phyloP scores from a whole-genome alignment of 352 stramenopile species.

The Phytophthora vignae region DNA sequence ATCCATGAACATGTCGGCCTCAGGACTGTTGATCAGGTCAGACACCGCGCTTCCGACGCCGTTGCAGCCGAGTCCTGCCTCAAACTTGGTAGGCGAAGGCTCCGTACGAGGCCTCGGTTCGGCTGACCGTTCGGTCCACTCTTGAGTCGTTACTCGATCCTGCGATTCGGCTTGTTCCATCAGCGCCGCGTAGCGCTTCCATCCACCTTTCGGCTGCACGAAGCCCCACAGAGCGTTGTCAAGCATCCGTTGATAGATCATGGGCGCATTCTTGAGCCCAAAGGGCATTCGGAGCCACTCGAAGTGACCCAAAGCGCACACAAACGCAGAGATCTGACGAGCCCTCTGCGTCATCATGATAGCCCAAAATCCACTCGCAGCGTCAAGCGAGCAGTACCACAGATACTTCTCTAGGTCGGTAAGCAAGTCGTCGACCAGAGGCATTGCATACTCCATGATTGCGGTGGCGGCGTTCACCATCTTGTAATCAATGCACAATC shows the following conservation, averaged over 20 bases:
- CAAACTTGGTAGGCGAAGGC: too few relatives aligned
- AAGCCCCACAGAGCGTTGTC: background rate
- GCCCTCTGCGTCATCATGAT: background rate
- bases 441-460: background rate
- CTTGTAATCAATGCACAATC: background rate
- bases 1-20: background rate
- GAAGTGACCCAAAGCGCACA: background rate
- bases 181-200: too few relatives aligned
- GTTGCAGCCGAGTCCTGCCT: too few relatives aligned
- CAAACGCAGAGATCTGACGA: background rate
- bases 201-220: too few relatives aligned
- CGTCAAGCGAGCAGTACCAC: background rate
- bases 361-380: background rate
- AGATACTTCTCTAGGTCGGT: background rate
- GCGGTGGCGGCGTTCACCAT: background rate
- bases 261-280: background rate
- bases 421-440: slow-evolving; percentile 1
- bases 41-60: background rate
- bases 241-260: background rate
- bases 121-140: too few relatives aligned
- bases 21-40: background rate
- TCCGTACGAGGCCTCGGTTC: too few relatives aligned
- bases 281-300: background rate
- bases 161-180: too few relatives aligned
- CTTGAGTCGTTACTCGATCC: too few relatives aligned